These are phyloP conservation scores for Camellia oleifera DNA, from an alignment of 179 eudicot genomes.

Conservation along the genomic window DNA sequence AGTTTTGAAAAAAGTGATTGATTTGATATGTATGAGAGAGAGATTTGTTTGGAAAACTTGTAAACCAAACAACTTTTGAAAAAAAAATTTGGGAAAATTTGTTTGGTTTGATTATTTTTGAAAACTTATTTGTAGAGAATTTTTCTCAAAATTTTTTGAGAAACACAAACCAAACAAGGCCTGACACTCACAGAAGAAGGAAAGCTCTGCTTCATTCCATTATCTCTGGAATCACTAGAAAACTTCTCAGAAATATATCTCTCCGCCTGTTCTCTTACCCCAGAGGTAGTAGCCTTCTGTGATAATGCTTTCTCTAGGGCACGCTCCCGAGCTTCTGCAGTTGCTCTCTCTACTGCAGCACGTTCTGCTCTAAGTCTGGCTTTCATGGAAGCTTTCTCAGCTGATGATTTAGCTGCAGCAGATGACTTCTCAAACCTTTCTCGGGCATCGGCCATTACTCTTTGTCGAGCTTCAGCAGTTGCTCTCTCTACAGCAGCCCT, in stretches of 20 bases:
- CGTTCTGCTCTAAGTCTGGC: conserved; percentile 84
- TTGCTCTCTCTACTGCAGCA: conserved; percentile 95
- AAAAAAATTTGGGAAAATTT: no score
- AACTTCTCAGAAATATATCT: conserved; percentile 31
- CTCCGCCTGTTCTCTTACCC: conserved; percentile 41
- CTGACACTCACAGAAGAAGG: conserved; percentile 36
- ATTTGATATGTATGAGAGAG: no score
- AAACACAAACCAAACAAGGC: no score
- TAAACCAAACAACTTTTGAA: no score
- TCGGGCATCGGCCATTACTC: conserved; percentile 51
- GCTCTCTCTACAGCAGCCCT: conserved; percentile 89
- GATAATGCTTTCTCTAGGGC: conserved; percentile 83
- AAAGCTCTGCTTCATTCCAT: conserved; percentile 27
- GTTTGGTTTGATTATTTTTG: no score
- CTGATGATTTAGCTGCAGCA: conserved; percentile 33
- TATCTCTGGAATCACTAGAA: conserved; percentile 30
- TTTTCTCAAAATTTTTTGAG: no score
- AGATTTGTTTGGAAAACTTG: no score
- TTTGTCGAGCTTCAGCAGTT: conserved; percentile 62
- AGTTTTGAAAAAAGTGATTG: no score
- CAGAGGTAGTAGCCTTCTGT: conserved; percentile 48
- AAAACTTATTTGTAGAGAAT: no score
- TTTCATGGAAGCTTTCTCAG: conserved; percentile 63
- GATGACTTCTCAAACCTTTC: conserved; percentile 58
- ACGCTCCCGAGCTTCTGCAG: conserved; percentile 94